Percentiles rank a stretch among this genome's conserved stretches.
Evolutionary conservation across 306 rosid genomes (phyloP).

Genomic region (Dalbergia oliveri): DNA sequence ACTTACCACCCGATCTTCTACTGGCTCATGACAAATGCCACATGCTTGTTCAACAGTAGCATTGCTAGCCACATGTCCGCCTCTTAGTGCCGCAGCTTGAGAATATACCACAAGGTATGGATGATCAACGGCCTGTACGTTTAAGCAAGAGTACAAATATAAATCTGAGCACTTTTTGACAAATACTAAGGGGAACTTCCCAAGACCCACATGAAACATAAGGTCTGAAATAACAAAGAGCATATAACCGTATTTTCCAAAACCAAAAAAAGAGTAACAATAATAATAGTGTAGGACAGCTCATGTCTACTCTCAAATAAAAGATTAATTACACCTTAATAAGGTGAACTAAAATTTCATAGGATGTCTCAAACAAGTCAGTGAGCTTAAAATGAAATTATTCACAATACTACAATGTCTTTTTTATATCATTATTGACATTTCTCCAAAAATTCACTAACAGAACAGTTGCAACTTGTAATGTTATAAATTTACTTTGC

Average conservation of each 20-base stretch:
- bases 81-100: constrained; percentile 64
- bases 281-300: background rate
- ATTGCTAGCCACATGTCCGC: constrained; percentile 45
- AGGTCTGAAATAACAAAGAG: background rate
- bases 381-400: constrained; percentile 29
- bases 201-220: background rate
- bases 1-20: constrained; percentile 81
- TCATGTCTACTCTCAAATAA: background rate
- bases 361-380: constrained; percentile 17
- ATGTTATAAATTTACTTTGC: background rate
- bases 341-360: background rate
- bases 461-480: background rate
- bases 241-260: background rate
- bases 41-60: constrained; percentile 62
- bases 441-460: background rate
- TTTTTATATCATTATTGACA: constrained; percentile 7
- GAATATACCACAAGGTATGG: constrained; percentile 91
- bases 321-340: background rate
- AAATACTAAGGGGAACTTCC: background rate
- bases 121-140: constrained; percentile 86
- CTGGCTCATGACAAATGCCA: constrained; percentile 82
- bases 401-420: background rate
- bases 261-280: background rate
- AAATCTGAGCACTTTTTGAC: background rate
- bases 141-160: constrained; percentile 22